phyloP scores from a whole-genome alignment of 257 asterid species.

The Scutellaria baicalensis region DNA sequence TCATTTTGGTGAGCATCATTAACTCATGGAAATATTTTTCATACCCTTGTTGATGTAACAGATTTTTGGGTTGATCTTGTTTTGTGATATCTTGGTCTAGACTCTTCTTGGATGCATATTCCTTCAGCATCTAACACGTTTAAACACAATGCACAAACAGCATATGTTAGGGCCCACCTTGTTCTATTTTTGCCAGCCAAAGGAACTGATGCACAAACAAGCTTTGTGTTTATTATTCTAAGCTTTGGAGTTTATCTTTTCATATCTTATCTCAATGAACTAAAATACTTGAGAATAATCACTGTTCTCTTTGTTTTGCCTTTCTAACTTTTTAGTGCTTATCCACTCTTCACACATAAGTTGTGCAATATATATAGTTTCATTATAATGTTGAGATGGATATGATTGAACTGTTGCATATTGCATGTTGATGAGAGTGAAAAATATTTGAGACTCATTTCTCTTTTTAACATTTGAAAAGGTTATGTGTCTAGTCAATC shows the following conservation, averaged over 20 bases:
- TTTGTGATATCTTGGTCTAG: slow-evolving; percentile 2
- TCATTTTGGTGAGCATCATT: slow-evolving; percentile 10
- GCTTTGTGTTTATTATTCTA: not conserved
- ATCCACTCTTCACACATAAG: not conserved
- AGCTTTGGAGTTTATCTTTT: slow-evolving; percentile 14
- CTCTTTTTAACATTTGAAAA: not conserved
- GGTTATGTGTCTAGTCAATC: slow-evolving; percentile 4
- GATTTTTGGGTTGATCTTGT: not conserved
- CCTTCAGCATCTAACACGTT: not conserved
- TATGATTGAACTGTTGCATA: slow-evolving; percentile 1
- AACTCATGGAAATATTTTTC: not conserved
- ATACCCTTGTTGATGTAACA: slow-evolving; percentile 2
- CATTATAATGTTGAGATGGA: not conserved
- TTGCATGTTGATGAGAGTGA: not conserved
- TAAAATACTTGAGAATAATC: slow-evolving; percentile 14
- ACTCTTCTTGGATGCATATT: slow-evolving; percentile 9
- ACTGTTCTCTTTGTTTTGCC: slow-evolving; percentile 5
- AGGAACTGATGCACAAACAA: not conserved
- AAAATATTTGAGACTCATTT: not conserved
- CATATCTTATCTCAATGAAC: slow-evolving; percentile 6
- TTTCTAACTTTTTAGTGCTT: not conserved
- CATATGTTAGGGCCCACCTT: not conserved
- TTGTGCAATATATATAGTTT: not conserved
- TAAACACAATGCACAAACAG: not conserved
- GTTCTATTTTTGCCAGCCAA: not conserved